phyloP scores from a whole-genome alignment of 1,284 basidiomycete genomes.

The Puccinia triticina region DNA sequence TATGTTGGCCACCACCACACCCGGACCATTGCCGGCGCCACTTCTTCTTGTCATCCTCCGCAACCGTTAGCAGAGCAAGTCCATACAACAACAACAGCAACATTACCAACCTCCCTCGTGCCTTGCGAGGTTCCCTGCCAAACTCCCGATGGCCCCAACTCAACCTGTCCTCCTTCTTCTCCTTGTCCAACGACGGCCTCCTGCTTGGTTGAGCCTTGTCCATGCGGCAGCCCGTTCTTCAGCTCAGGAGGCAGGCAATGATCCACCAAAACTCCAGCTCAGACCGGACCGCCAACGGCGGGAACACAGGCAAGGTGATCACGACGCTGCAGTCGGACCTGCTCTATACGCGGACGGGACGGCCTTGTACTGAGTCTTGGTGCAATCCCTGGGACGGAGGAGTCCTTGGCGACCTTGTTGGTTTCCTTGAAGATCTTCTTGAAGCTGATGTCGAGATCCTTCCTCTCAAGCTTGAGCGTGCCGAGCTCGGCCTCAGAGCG shows the following conservation, averaged over 20 bases:
- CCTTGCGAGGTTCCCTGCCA: too few species aligned
- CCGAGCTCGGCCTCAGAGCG: conserved; percentile 57
- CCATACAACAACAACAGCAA: too few species aligned
- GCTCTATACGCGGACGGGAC: conserved; percentile 72
- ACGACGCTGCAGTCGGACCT: conserved; percentile 80
- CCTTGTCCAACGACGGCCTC: too few species aligned
- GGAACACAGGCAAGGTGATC: conserved; percentile 73
- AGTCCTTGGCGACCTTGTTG: conserved; percentile 56
- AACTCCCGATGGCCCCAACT: too few species aligned
- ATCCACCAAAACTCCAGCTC: conserved; percentile 24
- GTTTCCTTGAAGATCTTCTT: conserved; percentile 56
- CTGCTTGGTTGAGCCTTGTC: too few species aligned
- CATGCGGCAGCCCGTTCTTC: conserved; percentile 42
- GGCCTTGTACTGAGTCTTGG: conserved; percentile 54
- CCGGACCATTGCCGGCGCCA: too few species aligned
- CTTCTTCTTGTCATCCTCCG: too few species aligned
- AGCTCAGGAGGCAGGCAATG: conserved; percentile 47
- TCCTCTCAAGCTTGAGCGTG: conserved; percentile 52
- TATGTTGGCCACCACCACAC: too few species aligned
- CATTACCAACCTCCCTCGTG: too few species aligned
- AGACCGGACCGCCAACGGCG: conserved; percentile 66
- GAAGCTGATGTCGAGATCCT: conserved; percentile 37
- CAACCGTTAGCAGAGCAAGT: too few species aligned
- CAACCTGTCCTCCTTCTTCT: too few species aligned
- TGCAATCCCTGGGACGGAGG: conserved; percentile 55